Evolutionary conservation across 495 filamentous ascomycete genomes (phyloP), one percentile per base, ranked within the genome.

Genomic region (Lophiotrema nucula): DNA sequence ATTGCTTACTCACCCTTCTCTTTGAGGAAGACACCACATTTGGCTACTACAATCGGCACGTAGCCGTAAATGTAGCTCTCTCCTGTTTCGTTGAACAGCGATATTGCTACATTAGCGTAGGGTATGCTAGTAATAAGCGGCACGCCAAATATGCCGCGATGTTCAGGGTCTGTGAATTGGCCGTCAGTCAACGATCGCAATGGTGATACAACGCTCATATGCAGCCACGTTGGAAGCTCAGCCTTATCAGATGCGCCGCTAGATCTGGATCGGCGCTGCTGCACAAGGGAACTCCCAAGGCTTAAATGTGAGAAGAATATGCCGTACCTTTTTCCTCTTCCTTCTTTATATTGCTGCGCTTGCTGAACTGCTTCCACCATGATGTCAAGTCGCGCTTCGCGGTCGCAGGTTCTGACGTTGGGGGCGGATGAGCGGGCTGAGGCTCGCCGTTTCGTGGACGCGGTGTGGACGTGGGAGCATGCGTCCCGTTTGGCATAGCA

Each of bases 31-130:
- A 99, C 92, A 44, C 93, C 93, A 72, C 93, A 99, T 72, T 99
- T 99, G 3, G 93, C 93, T 35, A 99, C 92, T 43, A 99, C 92
- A 62, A 99, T 97, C 10, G 93, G 93, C 4, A 99, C 92, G 70
- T 99, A 99, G 64, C 93, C 93, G 72, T 99, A 99, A 23, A 97
- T 96, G 70, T 93, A 97, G 71, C 90, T 96, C 67, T 92, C 83
- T 15, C 92, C 93, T 51, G 90, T 81, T 47, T 88, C 87, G 70
- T 97, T 89, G 58, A 89, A 88, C 27, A 99, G 82, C 47, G 92
- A 97, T 65, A 99, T 99, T 47, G 93, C 93, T 59, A 99, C 93
- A 72, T 99, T 99, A 53, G 93, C 93, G 69, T 99, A 99, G 26
- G 89, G 87, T 71, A 99, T 99, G 76, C 92, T 97, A 61, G 88